These are phyloP conservation scores for Nitzschia sp. DNA, from an alignment of 108 stramenopile genomes.

Conservation along the genomic window DNA sequence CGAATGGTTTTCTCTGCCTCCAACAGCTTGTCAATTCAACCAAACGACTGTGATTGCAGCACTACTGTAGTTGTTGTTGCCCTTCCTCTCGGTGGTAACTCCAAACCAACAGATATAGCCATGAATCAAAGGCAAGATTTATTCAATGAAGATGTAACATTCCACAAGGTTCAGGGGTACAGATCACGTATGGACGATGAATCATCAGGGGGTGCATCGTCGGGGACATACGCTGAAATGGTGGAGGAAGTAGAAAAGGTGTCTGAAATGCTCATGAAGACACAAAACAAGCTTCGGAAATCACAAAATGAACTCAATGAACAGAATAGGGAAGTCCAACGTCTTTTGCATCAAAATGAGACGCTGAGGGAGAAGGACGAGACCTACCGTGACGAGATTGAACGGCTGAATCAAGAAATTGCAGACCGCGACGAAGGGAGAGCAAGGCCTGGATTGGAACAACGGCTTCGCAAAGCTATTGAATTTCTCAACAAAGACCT, in stretches of 20 bases:
- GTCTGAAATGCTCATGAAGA: conserved; percentile 15
- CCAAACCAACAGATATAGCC: neutral
- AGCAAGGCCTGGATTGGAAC: conserved; percentile 8
- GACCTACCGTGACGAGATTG: conserved; percentile 19
- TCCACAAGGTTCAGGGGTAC: conserved; percentile 15
- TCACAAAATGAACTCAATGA: conserved; percentile 14
- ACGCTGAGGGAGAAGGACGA: conserved; percentile 15
- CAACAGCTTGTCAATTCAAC: no score
- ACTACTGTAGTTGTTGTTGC: no score
- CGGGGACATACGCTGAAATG: conserved; percentile 21
- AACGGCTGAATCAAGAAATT: conserved; percentile 11
- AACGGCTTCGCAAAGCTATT: conserved; percentile 18
- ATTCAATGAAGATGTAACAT: conserved; percentile 7
- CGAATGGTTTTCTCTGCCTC: no score
- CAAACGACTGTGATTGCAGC: no score
- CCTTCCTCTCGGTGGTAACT: no score
- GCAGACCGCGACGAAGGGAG: conserved; percentile 1
- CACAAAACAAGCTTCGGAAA: conserved; percentile 8
- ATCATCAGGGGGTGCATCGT: neutral
- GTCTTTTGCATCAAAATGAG: conserved; percentile 9
- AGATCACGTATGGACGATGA: conserved; percentile 1
- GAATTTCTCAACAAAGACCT: conserved; percentile 21
- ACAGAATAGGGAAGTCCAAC: conserved; percentile 14
- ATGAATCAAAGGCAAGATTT: conserved; percentile 6
- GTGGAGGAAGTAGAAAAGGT: conserved; percentile 27